Conservation (phyloP, 208 protist genomes). For the Phytomonas serpens region DNA sequence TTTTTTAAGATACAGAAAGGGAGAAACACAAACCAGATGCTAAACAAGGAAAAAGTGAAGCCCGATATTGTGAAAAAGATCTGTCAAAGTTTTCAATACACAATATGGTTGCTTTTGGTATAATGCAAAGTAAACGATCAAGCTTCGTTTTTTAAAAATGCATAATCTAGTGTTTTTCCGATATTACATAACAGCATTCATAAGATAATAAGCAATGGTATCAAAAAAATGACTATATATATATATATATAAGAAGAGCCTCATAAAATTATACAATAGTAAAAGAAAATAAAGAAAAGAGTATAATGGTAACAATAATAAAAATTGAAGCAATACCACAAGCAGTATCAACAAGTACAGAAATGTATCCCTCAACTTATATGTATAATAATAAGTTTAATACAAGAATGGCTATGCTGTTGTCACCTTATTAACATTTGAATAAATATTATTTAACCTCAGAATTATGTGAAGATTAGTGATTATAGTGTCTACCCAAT, state of each 20-base stretch:
- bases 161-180: neutral
- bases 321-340: neutral
- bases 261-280: constrained; percentile 1
- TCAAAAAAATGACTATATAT: constrained; percentile 11
- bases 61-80: neutral
- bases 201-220: constrained; percentile 12
- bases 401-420: neutral
- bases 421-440: neutral
- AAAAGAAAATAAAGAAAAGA: neutral
- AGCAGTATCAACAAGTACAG: neutral
- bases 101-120: neutral
- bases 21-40: neutral
- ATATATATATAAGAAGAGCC: neutral
- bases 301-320: neutral
- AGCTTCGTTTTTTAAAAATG: neutral
- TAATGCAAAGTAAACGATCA: neutral
- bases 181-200: neutral
- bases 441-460: neutral
- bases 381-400: constrained; percentile 2
- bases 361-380: constrained; percentile 2
- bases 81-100: neutral
- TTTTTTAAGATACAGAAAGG: neutral
- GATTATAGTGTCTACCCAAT: neutral
- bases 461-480: neutral
- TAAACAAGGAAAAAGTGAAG: neutral